Evolutionary conservation across 495 filamentous ascomycete species (phyloP).

Genomic region (Extremus antarcticus): DNA sequence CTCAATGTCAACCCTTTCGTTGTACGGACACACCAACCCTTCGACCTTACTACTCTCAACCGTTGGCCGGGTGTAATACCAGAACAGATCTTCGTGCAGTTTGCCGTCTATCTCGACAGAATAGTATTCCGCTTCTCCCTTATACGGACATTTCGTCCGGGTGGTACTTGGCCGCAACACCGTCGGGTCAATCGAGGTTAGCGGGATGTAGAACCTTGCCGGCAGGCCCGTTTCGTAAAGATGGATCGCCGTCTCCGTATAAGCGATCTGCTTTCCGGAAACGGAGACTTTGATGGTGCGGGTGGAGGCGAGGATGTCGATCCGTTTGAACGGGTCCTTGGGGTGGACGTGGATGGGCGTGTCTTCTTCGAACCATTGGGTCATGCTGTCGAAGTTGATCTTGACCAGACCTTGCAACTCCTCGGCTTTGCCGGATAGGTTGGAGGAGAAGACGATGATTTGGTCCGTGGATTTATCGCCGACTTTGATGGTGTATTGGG

Average conservation of each 20-base stretch:
- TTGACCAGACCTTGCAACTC: conserved; percentile 26
- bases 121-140: conserved; percentile 46
- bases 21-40: conserved; percentile 43
- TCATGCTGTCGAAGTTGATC: conserved; percentile 18
- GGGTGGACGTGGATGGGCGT: conserved; percentile 45
- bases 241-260: conserved; percentile 30
- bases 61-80: conserved; percentile 46
- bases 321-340: conserved; percentile 49
- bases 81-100: conserved; percentile 38
- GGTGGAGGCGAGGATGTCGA: conserved; percentile 42
- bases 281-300: conserved; percentile 40
- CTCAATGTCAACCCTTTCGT: conserved; percentile 48
- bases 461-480: conserved; percentile 4
- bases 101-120: conserved; percentile 33
- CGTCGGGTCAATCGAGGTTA: conserved; percentile 32
- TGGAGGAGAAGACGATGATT: conserved; percentile 7
- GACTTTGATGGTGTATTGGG: conserved; percentile 6
- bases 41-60: conserved; percentile 37
- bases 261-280: conserved; percentile 37
- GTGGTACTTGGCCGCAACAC: conserved; percentile 35
- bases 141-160: conserved; percentile 44
- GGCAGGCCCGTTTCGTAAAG: conserved; percentile 43
- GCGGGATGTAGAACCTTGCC: conserved; percentile 42
- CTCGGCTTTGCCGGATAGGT: conserved; percentile 3
- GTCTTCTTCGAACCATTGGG: conserved; percentile 54